Conservation (phyloP, 148 eudicot genomes). For the Spergularia marina region DNA sequence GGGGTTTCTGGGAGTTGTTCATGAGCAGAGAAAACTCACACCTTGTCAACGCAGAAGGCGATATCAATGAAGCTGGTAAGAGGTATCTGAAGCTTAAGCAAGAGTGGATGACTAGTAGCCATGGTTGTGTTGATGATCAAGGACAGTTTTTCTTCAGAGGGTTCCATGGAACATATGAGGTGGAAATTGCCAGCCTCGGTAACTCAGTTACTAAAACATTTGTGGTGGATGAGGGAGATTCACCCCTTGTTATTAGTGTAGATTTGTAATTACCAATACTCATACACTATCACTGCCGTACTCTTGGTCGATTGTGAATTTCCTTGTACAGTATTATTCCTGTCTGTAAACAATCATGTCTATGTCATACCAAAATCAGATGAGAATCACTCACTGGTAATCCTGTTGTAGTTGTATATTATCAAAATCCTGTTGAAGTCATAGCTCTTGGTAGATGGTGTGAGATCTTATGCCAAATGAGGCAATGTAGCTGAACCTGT, state of each 20-base stretch:
- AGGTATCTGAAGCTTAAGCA: constrained; percentile 56
- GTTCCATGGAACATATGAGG: constrained; percentile 75
- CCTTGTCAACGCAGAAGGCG: constrained; percentile 91
- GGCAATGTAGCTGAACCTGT: no score
- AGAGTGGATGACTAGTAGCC: constrained; percentile 65
- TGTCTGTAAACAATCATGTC: no score
- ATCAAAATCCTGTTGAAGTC: no score
- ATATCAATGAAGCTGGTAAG: constrained; percentile 76
- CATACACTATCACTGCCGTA: no score
- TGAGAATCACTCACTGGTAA: no score
- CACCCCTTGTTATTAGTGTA: constrained; percentile 49
- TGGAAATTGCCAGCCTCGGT: constrained; percentile 38
- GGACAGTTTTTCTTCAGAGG: constrained; percentile 75
- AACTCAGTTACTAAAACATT: constrained; percentile 53
- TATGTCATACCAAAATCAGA: no score
- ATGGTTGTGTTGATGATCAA: constrained; percentile 63
- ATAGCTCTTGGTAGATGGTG: no score
- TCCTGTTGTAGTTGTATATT: no score
- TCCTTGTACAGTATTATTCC: no score
- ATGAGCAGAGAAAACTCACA: constrained; percentile 71
- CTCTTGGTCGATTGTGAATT: no score
- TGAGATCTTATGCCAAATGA: no score
- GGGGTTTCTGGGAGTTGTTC: constrained; percentile 97
- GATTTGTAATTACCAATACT: constrained; percentile 4
- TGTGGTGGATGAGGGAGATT: constrained; percentile 68